Conservation (phyloP, 106 monocot genomes). For the Chionographis japonica region DNA sequence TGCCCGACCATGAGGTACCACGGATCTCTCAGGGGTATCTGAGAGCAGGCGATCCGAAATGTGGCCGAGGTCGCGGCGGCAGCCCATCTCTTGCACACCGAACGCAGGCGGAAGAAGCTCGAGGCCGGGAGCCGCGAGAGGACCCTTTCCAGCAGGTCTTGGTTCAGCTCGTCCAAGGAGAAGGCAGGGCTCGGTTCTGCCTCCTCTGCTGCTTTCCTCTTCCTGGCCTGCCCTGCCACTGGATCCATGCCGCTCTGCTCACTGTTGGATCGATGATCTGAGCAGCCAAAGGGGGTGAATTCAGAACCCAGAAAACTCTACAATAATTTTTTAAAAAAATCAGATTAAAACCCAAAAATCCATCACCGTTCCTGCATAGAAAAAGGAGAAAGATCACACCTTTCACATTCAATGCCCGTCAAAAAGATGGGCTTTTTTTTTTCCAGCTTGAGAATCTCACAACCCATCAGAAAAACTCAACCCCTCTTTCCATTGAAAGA, state of each 20-base stretch:
- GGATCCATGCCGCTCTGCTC: slow-evolving; percentile 9
- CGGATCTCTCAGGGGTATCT: slow-evolving; percentile 50
- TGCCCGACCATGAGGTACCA: slow-evolving; percentile 77
- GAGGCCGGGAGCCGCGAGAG: slow-evolving; percentile 69
- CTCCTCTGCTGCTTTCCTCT: slow-evolving; percentile 47
- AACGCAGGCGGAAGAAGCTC: slow-evolving; percentile 73
- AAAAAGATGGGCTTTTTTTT: too few species aligned
- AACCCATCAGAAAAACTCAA: too few species aligned
- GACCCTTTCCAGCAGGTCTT: slow-evolving; percentile 77
- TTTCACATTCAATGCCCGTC: too few species aligned
- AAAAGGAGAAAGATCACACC: too few species aligned
- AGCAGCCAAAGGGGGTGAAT: too few species aligned
- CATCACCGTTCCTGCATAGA: too few species aligned
- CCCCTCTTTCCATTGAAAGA: too few species aligned
- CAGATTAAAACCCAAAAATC: too few species aligned
- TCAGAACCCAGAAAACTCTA: too few species aligned
- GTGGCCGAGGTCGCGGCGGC: slow-evolving; percentile 47
- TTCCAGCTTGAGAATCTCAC: too few species aligned
- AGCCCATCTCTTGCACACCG: slow-evolving; percentile 67
- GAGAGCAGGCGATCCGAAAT: slow-evolving; percentile 54
- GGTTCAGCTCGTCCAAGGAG: slow-evolving; percentile 55
- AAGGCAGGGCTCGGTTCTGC: neutral
- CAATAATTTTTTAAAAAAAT: too few species aligned
- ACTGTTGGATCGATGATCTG: neutral
- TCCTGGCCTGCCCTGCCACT: slow-evolving; percentile 12